Conservation (phyloP, 1,139 yeast species). For the Debaryomycetaceae sp. region DNA sequence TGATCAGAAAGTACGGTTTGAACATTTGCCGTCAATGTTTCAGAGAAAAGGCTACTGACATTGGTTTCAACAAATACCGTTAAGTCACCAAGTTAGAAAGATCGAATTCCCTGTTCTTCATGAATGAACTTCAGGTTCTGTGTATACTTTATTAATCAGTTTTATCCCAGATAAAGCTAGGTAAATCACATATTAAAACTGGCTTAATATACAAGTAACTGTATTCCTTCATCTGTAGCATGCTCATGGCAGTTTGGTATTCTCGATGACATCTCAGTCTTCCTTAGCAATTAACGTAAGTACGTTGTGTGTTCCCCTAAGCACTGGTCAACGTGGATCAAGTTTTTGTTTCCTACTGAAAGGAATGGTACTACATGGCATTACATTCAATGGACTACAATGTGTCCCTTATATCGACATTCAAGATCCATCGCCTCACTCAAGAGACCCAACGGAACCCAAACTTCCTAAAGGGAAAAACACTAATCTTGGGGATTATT, state of each 20-base stretch:
- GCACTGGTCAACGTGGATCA: no score
- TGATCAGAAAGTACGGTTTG: slow-evolving; percentile 99
- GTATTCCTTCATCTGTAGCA: neutral
- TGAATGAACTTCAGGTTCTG: neutral
- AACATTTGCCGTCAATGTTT: slow-evolving; percentile 99
- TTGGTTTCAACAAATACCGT: slow-evolving; percentile 99
- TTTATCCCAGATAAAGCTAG: neutral
- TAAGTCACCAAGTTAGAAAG: slow-evolving; percentile 35
- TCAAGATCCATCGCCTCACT: slow-evolving; percentile 53
- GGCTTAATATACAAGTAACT: neutral
- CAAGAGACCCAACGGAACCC: slow-evolving; percentile 46
- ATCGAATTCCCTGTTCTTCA: neutral
- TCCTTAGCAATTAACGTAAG: no score
- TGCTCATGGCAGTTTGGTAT: no score
- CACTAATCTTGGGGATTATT: slow-evolving; percentile 46
- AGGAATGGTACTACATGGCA: neutral
- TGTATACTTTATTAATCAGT: neutral
- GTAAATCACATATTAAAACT: neutral
- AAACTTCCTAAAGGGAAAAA: slow-evolving; percentile 60
- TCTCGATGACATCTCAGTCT: no score
- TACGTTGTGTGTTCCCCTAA: no score
- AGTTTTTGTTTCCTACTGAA: no score
- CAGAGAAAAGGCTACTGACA: slow-evolving; percentile 99
- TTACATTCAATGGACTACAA: slow-evolving; percentile 4
- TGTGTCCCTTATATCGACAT: slow-evolving; percentile 64